Base-by-base conservation (phyloP, 2,329 filamentous ascomycete species). In the Hyphodiscus sp. region DNA sequence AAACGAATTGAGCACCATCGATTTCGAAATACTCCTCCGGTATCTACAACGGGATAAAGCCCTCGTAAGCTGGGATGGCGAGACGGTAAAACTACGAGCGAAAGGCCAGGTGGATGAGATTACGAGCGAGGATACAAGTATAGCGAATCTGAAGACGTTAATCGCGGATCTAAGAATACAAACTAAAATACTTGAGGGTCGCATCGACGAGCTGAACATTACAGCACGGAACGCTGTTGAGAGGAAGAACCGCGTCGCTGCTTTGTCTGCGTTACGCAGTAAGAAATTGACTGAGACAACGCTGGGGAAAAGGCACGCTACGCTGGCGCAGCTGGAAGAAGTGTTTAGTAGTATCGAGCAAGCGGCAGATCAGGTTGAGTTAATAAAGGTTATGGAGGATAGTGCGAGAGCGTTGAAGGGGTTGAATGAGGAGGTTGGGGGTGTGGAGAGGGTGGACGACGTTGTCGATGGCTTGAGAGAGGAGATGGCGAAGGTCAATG, bases 341-440 rank as follows among this genome's bases (percentile, higher is more conserved):
- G 85, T 95, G 0, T 87, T 90, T 51, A 71, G 78, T n/a, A 87
- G 86, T 65, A 88, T 99, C 50, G 86, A 96, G 67, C 85, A 92
- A 69, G 94, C 94, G 0, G 79, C 83, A 0, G 88, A 91, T 69
- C 89, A 96, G 58, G 83, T 95, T 9, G 86, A 90, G 62, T 80
- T 96, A 15, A 83, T 97, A 9, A 80, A 81, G 55, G 85, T 91
- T 6, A 91, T 99, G 85, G 82, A 90, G 65, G 80, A 84, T 16
- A 90, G 89, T 58, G 82, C 86, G 0, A 78, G 78, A 33, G 89
- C 88, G 1, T 77, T 99, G 33, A 79, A 80, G 60, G 76, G 74
- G 23, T 76, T 99, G 29, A 91, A 96, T 66, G 77, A 80, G 46
- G 81, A 89, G 66, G 80, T 91, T 20, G 94, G 94, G 45, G 88